phyloP scores from a whole-genome alignment of 495 filamentous ascomycete genomes.

The Aspergillus conjunctus region DNA sequence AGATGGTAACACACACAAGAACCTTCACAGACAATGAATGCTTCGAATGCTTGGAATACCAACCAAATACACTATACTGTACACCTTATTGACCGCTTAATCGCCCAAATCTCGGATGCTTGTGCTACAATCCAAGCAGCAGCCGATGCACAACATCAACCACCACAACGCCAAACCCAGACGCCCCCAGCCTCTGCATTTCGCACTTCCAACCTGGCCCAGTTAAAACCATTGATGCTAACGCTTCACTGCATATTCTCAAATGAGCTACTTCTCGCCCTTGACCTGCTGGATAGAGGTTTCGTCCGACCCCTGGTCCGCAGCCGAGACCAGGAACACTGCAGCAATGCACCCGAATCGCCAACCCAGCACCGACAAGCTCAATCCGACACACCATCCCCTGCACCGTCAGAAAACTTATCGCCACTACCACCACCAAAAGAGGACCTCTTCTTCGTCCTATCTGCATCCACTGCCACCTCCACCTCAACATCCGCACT shows the following conservation, averaged over 20 bases:
- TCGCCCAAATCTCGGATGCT: slow-evolving; percentile 28
- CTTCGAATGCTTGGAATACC: not conserved
- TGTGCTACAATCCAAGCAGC: slow-evolving; percentile 1
- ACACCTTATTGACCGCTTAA: slow-evolving; percentile 36
- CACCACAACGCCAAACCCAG: slow-evolving; percentile 12
- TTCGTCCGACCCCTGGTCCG: slow-evolving; percentile 55
- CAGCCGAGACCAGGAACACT: slow-evolving; percentile 2
- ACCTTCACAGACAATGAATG: slow-evolving; percentile 1
- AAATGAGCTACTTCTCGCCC: slow-evolving; percentile 65
- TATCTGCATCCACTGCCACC: not conserved
- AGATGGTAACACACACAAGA: not conserved
- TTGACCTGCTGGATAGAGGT: slow-evolving; percentile 78
- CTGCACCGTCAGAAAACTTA: not conserved
- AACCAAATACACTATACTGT: slow-evolving; percentile 10
- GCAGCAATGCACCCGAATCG: not conserved
- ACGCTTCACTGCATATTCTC: slow-evolving; percentile 59
- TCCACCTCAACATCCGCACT: not conserved
- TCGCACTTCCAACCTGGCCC: slow-evolving; percentile 23
- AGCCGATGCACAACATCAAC: slow-evolving; percentile 12
- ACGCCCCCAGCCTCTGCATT: slow-evolving; percentile 23
- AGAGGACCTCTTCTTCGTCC: slow-evolving; percentile 2
- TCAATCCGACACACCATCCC: not conserved
- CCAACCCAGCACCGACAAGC: not conserved
- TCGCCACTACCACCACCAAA: not conserved
- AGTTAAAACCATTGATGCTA: slow-evolving; percentile 47